Conservation (phyloP, 2,329 filamentous ascomycete genomes). For the Arthrobotrys pseudoclavata region DNA sequence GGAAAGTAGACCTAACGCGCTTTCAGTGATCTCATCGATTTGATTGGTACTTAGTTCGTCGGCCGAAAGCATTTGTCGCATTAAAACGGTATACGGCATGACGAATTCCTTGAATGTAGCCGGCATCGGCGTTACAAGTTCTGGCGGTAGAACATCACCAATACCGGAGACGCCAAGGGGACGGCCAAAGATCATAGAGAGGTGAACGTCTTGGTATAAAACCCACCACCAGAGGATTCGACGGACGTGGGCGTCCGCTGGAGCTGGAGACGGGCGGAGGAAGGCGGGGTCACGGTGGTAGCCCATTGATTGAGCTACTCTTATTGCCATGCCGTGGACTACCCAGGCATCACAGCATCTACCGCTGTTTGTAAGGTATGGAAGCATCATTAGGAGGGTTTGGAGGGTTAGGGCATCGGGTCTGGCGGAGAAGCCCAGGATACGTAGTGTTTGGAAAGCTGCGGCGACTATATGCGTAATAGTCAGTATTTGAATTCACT, state of each 20-base stretch:
- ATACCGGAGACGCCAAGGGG: conserved; percentile 54
- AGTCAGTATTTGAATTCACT: background rate
- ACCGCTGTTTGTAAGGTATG: conserved; percentile 56
- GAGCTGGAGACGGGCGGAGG: conserved; percentile 43
- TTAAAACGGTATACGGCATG: conserved; percentile 52
- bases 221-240: conserved; percentile 59
- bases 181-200: conserved; percentile 56
- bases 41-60: conserved; percentile 32
- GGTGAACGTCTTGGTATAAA: conserved; percentile 55
- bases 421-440: conserved; percentile 49
- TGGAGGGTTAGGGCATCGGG: conserved; percentile 43
- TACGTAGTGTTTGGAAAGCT: conserved; percentile 52
- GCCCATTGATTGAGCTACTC: conserved; percentile 57
- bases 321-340: conserved; percentile 56
- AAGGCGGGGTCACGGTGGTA: conserved; percentile 49
- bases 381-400: conserved; percentile 55
- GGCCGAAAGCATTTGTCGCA: conserved; percentile 50
- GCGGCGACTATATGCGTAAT: conserved; percentile 32
- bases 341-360: conserved; percentile 58
- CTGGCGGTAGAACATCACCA: conserved; percentile 48
- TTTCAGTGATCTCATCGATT: conserved; percentile 37
- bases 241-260: conserved; percentile 47
- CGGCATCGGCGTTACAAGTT: conserved; percentile 52
- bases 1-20: conserved; percentile 29
- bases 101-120: conserved; percentile 53